Evolutionary conservation across 139 green algal species (phyloP).

Genomic region (Zygnema cylindricum): DNA sequence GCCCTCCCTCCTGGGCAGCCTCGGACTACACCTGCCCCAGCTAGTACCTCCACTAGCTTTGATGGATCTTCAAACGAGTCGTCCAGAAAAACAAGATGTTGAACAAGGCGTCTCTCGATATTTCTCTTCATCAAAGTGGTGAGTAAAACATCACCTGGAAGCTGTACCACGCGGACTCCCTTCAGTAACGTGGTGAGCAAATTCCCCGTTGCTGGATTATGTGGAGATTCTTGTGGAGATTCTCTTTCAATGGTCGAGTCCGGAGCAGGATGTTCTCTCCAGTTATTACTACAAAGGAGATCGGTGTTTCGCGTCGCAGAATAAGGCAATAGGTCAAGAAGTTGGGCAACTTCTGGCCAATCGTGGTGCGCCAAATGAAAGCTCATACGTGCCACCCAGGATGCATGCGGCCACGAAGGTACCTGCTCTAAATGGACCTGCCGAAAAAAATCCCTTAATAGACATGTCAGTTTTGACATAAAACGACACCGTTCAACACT

Average conservation of each 20-base stretch:
- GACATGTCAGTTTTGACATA: too few relatives aligned
- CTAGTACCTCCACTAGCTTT: neutral
- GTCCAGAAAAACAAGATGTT: slow-evolving; percentile 1
- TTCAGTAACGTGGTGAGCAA: neutral
- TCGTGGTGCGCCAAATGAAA: slow-evolving; percentile 22
- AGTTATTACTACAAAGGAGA: neutral
- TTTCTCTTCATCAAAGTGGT: neutral
- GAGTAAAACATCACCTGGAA: neutral
- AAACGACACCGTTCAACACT: too few relatives aligned
- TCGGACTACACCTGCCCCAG: slow-evolving; percentile 3
- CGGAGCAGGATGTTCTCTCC: neutral
- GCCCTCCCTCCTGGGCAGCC: neutral
- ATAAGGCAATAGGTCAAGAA: slow-evolving; percentile 5
- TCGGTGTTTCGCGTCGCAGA: neutral
- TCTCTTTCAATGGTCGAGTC: too few relatives aligned
- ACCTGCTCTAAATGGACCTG: neutral
- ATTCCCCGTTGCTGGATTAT: too few relatives aligned
- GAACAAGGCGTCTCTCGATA: neutral
- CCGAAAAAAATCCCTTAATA: too few relatives aligned
- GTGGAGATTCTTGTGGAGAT: too few relatives aligned
- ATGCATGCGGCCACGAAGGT: neutral
- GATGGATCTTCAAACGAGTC: neutral
- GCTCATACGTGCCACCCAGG: slow-evolving; percentile 27
- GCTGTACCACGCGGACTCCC: neutral
- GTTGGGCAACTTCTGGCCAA: slow-evolving; percentile 2